phyloP scores from a whole-genome alignment of 2,329 filamentous ascomycete species.

The Colletotrichum phormii region DNA sequence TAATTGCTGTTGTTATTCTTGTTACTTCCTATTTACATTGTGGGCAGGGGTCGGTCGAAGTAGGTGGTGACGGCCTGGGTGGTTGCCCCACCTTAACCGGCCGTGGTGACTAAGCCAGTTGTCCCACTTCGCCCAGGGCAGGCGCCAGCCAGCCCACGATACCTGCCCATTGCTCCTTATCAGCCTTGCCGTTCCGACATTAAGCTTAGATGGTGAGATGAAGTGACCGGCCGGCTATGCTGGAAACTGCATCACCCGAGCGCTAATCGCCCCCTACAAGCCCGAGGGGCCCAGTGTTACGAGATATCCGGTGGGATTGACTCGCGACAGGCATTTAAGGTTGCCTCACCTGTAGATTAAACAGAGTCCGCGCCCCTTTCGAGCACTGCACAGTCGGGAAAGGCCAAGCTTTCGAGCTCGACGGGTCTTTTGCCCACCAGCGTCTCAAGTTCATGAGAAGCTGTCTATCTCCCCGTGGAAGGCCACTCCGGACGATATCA shows the following conservation, averaged over 20 bases:
- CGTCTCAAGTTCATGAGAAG: background rate
- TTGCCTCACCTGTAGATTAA: slow-evolving; percentile 9
- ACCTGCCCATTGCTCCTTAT: no score
- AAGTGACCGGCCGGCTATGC: background rate
- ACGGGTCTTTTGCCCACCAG: background rate
- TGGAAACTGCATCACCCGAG: background rate
- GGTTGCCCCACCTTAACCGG: no score
- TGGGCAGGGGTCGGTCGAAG: no score
- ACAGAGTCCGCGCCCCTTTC: slow-evolving; percentile 4
- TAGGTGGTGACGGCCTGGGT: no score
- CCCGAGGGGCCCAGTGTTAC: background rate
- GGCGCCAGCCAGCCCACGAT: no score
- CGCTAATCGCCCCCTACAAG: background rate
- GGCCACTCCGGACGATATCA: background rate
- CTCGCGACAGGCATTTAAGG: slow-evolving; percentile 25
- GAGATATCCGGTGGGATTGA: background rate
- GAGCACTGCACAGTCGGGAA: background rate
- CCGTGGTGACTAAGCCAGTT: no score
- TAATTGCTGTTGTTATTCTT: no score
- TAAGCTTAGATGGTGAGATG: slow-evolving; percentile 17
- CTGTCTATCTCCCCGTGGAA: background rate
- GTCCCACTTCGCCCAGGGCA: no score
- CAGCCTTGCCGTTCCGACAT: no score
- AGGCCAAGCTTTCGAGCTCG: slow-evolving; percentile 19
- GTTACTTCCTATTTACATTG: no score